These are phyloP conservation scores for Grosmannia clavigera DNA, from an alignment of 2,329 filamentous ascomycete genomes.

Conservation along the genomic window DNA sequence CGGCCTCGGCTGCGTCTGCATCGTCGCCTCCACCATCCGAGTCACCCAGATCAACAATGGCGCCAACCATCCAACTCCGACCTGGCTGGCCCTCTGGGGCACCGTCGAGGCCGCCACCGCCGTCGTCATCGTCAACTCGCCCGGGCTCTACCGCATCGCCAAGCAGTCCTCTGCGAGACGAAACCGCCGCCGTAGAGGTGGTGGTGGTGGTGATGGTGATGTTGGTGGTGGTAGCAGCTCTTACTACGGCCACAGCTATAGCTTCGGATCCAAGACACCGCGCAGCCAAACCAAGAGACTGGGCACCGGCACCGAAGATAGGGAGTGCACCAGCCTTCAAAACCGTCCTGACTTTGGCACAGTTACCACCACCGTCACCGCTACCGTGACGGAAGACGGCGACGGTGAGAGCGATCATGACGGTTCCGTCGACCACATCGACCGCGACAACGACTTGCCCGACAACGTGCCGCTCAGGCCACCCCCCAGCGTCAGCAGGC, in stretches of 20 bases:
- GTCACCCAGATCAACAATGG: not conserved
- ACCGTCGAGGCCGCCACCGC: not conserved
- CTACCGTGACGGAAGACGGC: not conserved
- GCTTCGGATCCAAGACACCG: not conserved
- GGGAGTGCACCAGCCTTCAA: not conserved
- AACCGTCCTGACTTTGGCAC: not conserved
- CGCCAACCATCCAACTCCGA: not conserved
- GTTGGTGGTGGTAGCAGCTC: too few relatives aligned
- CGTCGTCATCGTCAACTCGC: not conserved
- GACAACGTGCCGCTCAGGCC: not conserved
- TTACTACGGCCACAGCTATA: not conserved
- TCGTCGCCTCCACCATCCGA: not conserved
- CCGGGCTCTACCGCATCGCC: not conserved
- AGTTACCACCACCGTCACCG: not conserved
- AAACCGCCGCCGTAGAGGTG: not conserved
- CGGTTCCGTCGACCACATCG: not conserved
- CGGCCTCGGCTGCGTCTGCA: not conserved
- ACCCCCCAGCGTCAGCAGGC: not conserved
- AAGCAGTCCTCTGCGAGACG: not conserved
- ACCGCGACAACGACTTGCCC: not conserved
- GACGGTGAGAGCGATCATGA: too few relatives aligned
- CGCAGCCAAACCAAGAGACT: not conserved
- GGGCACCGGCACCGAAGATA: not conserved
- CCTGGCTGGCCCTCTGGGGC: not conserved
- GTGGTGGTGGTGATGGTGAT: too few relatives aligned